Conservation (phyloP, 2,329 filamentous ascomycete species). For the Penicillium sp. region DNA sequence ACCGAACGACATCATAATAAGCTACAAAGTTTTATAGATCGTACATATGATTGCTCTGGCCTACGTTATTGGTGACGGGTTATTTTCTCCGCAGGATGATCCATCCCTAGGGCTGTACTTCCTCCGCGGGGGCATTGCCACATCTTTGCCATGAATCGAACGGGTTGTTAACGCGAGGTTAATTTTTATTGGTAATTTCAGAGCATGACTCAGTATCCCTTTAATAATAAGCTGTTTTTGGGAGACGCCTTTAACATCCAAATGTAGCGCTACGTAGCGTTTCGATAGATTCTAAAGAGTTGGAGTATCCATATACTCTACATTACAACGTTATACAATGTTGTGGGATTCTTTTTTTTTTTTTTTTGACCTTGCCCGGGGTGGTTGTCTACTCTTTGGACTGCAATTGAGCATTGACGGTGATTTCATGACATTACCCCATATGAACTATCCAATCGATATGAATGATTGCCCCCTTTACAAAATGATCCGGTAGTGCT, state of each 20-base stretch:
- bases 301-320: too few relatives aligned
- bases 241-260: too few relatives aligned
- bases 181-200: background rate
- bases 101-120: background rate
- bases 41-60: too few relatives aligned
- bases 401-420: background rate
- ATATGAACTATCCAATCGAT: conserved; percentile 15
- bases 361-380: background rate
- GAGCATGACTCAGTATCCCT: background rate
- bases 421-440: conserved; percentile 12
- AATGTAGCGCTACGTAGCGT: too few relatives aligned
- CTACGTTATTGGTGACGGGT: background rate
- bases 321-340: background rate
- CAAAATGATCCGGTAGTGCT: conserved; percentile 11
- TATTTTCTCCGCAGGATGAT: background rate
- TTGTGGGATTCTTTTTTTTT: background rate
- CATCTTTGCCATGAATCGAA: background rate
- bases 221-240: background rate
- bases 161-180: background rate
- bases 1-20: background rate
- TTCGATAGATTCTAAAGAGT: too few relatives aligned
- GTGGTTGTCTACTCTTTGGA: background rate
- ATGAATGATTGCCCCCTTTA: conserved; percentile 14
- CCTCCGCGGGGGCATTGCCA: background rate
- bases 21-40: background rate